Percentiles rank a stretch among this genome's conserved stretches.
Evolutionary conservation across 371 early-diverging fungal genomes (phyloP).

Genomic region (Mortierella sp.): DNA sequence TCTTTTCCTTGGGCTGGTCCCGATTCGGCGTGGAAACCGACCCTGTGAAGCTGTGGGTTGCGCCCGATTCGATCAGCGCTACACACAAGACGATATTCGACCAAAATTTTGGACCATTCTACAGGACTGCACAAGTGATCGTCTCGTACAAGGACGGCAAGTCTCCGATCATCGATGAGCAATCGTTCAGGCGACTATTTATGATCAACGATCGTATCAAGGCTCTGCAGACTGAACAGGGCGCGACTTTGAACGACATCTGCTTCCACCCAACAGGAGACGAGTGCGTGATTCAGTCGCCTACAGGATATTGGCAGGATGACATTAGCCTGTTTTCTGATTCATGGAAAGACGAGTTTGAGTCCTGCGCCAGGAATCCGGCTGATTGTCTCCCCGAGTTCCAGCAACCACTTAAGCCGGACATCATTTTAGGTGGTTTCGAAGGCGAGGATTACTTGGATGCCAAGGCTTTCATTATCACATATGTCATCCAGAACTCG

Average conservation of each 20-base stretch:
- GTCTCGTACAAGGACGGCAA: conserved; percentile 61
- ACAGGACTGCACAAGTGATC: conserved; percentile 78
- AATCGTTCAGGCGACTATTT: conserved; percentile 62
- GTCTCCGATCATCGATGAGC: conserved; percentile 59
- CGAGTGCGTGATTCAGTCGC: conserved; percentile 76
- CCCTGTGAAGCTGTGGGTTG: conserved; percentile 80
- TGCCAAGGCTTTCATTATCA: conserved; percentile 72
- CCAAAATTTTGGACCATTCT: conserved; percentile 76
- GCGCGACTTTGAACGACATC: conserved; percentile 66
- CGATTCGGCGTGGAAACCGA: conserved; percentile 67
- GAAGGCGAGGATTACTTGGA: conserved; percentile 55
- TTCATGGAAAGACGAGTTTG: conserved; percentile 60
- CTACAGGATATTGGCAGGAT: conserved; percentile 81
- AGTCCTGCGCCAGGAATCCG: conserved; percentile 65
- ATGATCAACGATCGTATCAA: conserved; percentile 65
- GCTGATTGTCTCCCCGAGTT: conserved; percentile 72
- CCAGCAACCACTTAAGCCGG: conserved; percentile 75
- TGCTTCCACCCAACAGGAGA: conserved; percentile 77
- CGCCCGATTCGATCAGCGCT: conserved; percentile 70
- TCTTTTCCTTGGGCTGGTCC: conserved; percentile 70
- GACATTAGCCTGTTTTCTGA: conserved; percentile 61
- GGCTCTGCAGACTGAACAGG: conserved; percentile 56
- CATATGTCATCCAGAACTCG: conserved; percentile 74
- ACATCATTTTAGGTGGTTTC: conserved; percentile 77
- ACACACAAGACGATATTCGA: conserved; percentile 77